A percentile compares a stretch with the other conserved stretches of the same genome.
These are phyloP conservation scores for Silene conica DNA, from an alignment of 148 eudicot genomes.

Conservation along the genomic window DNA sequence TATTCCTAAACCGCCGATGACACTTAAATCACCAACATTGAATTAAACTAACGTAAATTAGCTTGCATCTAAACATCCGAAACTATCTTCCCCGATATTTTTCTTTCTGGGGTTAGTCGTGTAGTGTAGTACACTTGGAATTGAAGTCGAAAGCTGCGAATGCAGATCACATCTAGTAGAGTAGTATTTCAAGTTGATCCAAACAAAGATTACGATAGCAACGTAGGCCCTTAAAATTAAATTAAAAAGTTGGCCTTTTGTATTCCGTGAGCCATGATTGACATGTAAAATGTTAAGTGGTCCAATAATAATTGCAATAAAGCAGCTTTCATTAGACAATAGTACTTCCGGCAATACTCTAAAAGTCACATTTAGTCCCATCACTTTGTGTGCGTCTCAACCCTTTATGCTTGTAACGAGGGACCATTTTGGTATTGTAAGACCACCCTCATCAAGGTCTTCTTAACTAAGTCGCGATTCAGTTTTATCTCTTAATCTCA, in stretches of 20 bases:
- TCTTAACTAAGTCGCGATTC: too few species aligned
- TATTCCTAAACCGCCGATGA: too few species aligned
- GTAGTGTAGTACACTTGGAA: background rate
- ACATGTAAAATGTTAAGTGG: background rate
- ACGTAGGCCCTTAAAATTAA: conserved; percentile 14
- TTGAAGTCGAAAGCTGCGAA: background rate
- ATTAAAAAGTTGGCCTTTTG: conserved; percentile 12
- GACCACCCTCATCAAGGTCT: too few species aligned
- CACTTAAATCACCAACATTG: too few species aligned
- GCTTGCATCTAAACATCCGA: background rate
- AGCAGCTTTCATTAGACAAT: conserved; percentile 15
- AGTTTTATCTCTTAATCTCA: too few species aligned
- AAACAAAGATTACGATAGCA: background rate
- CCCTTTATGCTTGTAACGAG: background rate
- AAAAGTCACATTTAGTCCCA: background rate
- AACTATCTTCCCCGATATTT: background rate
- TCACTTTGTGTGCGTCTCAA: background rate
- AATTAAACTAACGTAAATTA: too few species aligned
- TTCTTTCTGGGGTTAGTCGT: background rate
- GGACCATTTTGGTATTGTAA: conserved; percentile 4
- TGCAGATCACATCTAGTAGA: background rate
- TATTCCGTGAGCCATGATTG: conserved; percentile 12
- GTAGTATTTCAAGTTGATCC: background rate
- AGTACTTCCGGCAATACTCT: conserved; percentile 12
- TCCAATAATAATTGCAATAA: conserved; percentile 1